Evolutionary conservation across 371 early-diverging fungal species (phyloP), one percentile per base, ranked within the genome.

Genomic region (Mucor ambiguus): DNA sequence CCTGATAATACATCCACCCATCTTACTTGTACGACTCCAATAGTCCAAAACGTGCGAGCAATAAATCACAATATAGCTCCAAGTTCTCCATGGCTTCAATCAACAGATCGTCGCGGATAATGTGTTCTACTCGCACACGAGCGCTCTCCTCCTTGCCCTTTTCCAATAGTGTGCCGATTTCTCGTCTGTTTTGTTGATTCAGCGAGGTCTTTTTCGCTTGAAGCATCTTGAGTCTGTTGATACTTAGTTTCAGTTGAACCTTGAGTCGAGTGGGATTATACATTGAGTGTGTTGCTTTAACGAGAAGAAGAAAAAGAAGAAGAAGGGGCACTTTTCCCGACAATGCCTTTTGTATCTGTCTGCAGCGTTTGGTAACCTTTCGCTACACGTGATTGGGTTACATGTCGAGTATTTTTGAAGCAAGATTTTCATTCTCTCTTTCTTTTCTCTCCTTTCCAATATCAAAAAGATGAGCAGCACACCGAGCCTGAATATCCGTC

Each of bases 21-120:
- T 54, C 80, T 41, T 87, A 91, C 91, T 87, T 90, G 80, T 90
- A 83, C 67, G 89, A 85, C 66, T 96, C 96, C 33, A 98, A 58
- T 29, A 96, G 77, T 0, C 95, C 96, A 69, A 92, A 93, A 3
- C 97, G 90, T 8, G 96, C 94, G 37, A 92, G 75, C 30, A 98
- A 76, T 32, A 94, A 76, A 71, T 98, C 97, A 69, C 95, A 93
- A 64, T 92, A 94, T 20, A 96, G 86, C 71, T 96, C 95, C 48
- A 97, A 74, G 35, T 94, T 91, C 77, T 98, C 98, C 83, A 96
- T 70, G 7, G 94, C 96, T 74, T 98, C 98, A 37, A 90, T 83
- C 62, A 86, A 80, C 58, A 91, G 87, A 78, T 98, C 98, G 72
- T 98, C 96, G 8, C 95, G 90, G 63, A 98, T 96, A 58, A 98